Evolutionary conservation across 2,329 filamentous ascomycete genomes (phyloP).

Genomic region (Trichoderma pleuroti): DNA sequence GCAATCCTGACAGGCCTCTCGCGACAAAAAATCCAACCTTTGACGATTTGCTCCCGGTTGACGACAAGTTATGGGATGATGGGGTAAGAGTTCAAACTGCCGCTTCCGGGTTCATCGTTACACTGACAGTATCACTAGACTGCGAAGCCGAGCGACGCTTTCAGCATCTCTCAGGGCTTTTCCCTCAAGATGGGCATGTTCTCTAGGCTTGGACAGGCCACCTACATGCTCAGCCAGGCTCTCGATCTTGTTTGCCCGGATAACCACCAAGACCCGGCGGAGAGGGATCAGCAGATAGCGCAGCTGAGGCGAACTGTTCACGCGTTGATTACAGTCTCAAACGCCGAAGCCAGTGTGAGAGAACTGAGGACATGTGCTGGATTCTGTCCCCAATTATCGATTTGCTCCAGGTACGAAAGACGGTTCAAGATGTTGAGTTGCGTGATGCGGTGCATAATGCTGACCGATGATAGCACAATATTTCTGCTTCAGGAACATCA

Average conservation of each 20-base stretch:
- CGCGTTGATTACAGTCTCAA: not conserved
- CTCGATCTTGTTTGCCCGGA: not conserved
- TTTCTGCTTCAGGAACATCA: not conserved
- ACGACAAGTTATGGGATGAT: constrained; percentile 1
- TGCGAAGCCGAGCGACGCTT: not conserved
- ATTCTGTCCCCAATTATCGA: not conserved
- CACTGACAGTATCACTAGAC: not conserved
- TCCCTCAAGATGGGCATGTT: not conserved
- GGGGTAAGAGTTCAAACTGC: not conserved
- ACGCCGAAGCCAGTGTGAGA: not conserved
- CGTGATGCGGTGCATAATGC: not conserved
- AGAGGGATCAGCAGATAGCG: not conserved
- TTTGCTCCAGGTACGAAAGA: not conserved
- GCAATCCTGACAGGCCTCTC: not conserved
- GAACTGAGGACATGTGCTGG: not conserved
- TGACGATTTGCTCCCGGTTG: not conserved
- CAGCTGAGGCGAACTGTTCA: not conserved
- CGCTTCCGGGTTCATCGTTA: not conserved
- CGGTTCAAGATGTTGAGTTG: not conserved
- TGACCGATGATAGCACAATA: not conserved
- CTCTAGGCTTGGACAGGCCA: not conserved
- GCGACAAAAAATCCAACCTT: not conserved
- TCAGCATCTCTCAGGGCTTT: not conserved
- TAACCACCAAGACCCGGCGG: not conserved
- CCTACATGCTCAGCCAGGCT: not conserved